These are phyloP conservation scores for Adansonia madagascariensis DNA, from an alignment of 441 rosid species.

Conservation along the genomic window DNA sequence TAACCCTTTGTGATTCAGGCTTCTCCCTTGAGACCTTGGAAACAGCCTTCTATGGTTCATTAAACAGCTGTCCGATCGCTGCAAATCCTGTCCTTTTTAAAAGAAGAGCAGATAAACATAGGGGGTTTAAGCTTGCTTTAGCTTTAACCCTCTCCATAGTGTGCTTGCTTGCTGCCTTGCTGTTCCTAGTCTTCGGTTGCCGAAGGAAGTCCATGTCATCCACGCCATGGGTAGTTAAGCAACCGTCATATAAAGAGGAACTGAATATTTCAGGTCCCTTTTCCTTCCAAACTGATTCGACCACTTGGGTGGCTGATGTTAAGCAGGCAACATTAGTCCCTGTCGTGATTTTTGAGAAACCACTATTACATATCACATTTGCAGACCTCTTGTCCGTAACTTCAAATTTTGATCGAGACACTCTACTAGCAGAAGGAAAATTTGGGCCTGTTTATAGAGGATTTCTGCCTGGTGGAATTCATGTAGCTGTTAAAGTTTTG, in stretches of 20 bases:
- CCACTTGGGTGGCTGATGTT: constrained; percentile 93
- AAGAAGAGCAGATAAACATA: constrained; percentile 48
- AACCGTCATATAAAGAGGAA: constrained; percentile 69
- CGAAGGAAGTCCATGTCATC: constrained; percentile 55
- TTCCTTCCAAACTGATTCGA: constrained; percentile 86
- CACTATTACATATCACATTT: constrained; percentile 78
- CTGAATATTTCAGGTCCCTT: constrained; percentile 80
- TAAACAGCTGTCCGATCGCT: constrained; percentile 84
- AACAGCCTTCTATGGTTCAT: constrained; percentile 63
- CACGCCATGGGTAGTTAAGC: constrained; percentile 62
- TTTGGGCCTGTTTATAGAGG: constrained; percentile 96
- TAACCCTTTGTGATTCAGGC: constrained; percentile 67
- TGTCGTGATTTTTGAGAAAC: constrained; percentile 88
- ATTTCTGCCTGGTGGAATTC: constrained; percentile 89
- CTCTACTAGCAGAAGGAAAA: constrained; percentile 88
- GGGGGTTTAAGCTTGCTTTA: constrained; percentile 63
- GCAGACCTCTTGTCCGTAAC: constrained; percentile 90
- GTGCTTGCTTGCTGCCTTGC: constrained; percentile 64
- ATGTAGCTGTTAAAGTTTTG: constrained; percentile 91
- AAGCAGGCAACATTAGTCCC: constrained; percentile 79
- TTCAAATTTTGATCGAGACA: constrained; percentile 81
- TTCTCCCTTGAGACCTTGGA: constrained; percentile 50
- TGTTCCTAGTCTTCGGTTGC: constrained; percentile 72
- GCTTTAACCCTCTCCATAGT: constrained; percentile 67
- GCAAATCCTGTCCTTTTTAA: constrained; percentile 66